phyloP scores from a whole-genome alignment of 2,329 filamentous ascomycete species.

The Atkinsonella hypoxylon region DNA sequence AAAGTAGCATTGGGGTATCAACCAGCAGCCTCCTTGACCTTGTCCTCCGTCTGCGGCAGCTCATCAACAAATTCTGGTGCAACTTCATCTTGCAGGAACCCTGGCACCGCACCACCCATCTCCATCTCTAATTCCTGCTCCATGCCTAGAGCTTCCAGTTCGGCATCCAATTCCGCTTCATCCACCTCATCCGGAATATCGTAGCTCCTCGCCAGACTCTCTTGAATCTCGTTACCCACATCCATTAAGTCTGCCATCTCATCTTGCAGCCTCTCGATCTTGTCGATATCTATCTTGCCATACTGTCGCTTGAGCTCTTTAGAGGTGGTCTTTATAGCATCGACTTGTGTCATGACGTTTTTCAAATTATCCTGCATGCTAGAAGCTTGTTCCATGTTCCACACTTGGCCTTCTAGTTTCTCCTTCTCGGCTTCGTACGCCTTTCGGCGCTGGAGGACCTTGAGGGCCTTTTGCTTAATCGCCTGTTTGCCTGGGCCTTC shows the following conservation, averaged over 20 bases:
- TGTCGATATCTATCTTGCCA: constrained; percentile 92
- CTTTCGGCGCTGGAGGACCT: constrained; percentile 85
- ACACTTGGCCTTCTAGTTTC: constrained; percentile 85
- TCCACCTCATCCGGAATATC: constrained; percentile 96
- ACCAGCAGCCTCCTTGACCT: constrained; percentile 71
- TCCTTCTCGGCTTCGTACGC: constrained; percentile 91
- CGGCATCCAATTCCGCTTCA: constrained; percentile 90
- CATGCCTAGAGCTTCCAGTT: constrained; percentile 85
- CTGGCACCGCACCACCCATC: constrained; percentile 55
- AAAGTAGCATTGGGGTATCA: constrained; percentile 15
- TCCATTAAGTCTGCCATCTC: constrained; percentile 99
- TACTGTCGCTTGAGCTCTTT: constrained; percentile 90
- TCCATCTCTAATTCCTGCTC: constrained; percentile 80
- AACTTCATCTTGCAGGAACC: constrained; percentile 82
- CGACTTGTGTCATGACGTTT: constrained; percentile 96
- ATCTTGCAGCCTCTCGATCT: constrained; percentile 95
- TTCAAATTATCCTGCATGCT: constrained; percentile 99
- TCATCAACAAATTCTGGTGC: constrained; percentile 87
- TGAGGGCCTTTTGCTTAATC: constrained; percentile 87
- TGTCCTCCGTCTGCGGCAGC: constrained; percentile 57
- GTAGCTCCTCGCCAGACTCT: constrained; percentile 81
- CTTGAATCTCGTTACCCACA: constrained; percentile 95
- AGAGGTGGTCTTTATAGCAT: constrained; percentile 94
- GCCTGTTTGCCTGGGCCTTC: constrained; percentile 89
- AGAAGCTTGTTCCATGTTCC: constrained; percentile 98